phyloP scores from a whole-genome alignment of 306 rosid genomes.

The Cucurbita argyrosperma region DNA sequence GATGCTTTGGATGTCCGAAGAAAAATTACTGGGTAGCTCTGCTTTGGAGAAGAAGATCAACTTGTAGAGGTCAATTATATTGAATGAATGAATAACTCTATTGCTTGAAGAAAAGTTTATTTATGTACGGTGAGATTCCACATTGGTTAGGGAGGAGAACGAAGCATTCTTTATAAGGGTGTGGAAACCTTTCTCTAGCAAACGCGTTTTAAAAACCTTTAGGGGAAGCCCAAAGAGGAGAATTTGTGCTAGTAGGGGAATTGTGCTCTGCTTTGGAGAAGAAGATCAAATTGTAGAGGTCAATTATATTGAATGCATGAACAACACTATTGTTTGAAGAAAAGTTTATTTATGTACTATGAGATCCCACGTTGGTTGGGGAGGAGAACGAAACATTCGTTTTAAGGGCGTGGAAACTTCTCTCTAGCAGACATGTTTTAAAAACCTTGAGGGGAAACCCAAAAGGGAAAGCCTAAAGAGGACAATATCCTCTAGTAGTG shows the following conservation, averaged over 20 bases:
- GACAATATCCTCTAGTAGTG: too few species aligned
- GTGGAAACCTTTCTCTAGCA: too few species aligned
- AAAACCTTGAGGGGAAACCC: too few species aligned
- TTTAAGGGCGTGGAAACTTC: too few species aligned
- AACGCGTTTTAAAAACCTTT: too few species aligned
- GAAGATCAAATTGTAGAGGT: background rate
- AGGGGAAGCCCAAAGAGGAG: too few species aligned
- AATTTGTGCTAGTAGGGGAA: background rate
- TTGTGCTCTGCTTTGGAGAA: background rate
- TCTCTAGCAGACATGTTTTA: too few species aligned
- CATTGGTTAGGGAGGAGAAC: too few species aligned
- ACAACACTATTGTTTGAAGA: background rate
- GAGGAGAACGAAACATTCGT: too few species aligned
- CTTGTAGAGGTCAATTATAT: background rate
- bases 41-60: background rate
- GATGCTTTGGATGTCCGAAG: background rate
- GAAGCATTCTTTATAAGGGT: too few species aligned
- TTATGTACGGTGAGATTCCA: background rate
- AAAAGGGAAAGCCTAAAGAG: too few species aligned
- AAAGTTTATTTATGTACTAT: background rate
- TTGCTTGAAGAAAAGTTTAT: background rate
- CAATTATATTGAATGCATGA: background rate
- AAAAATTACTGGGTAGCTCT: background rate
- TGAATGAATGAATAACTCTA: background rate
- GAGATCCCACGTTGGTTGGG: too few species aligned